Conservation (phyloP, 805 yeast species). For the Komagataella pastoris region DNA sequence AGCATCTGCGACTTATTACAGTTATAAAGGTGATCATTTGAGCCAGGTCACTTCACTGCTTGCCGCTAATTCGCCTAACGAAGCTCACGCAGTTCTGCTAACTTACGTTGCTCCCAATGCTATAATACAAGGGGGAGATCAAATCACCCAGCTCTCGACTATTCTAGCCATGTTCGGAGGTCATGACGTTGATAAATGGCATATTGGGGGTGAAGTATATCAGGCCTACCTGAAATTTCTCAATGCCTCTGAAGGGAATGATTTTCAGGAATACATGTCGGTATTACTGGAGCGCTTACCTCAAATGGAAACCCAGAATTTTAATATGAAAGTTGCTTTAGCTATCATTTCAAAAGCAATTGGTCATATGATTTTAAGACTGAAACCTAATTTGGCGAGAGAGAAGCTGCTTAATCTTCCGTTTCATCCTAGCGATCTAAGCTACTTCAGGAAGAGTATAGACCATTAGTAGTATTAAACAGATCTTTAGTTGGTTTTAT, state of each 20-base stretch:
- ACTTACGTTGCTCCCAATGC: slow-evolving; percentile 59
- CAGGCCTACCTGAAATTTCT: slow-evolving; percentile 28
- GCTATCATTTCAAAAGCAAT: slow-evolving; percentile 38
- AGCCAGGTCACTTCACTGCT: slow-evolving; percentile 49
- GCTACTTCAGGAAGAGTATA: slow-evolving; percentile 16
- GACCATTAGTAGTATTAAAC: slow-evolving; percentile 1
- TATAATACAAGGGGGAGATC: slow-evolving; percentile 33
- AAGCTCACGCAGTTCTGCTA: slow-evolving; percentile 50
- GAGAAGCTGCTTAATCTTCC: slow-evolving; percentile 23
- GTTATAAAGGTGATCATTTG: slow-evolving; percentile 34
- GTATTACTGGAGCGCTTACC: slow-evolving; percentile 33
- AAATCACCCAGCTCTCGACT: slow-evolving; percentile 14
- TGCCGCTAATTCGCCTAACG: slow-evolving; percentile 41
- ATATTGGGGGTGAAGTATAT: slow-evolving; percentile 45
- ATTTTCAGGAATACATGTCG: slow-evolving; percentile 15
- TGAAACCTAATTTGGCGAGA: slow-evolving; percentile 1
- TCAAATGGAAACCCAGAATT: slow-evolving; percentile 20
- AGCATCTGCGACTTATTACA: slow-evolving; percentile 46
- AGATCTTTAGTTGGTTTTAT: background rate
- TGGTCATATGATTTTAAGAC: slow-evolving; percentile 18
- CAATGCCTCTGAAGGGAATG: slow-evolving; percentile 2
- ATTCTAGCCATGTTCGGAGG: slow-evolving; percentile 29
- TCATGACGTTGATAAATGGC: slow-evolving; percentile 31
- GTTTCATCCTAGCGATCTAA: slow-evolving; percentile 31
- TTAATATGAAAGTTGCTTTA: slow-evolving; percentile 31